These are phyloP conservation scores for Conringia planisiliqua DNA, from an alignment of 345 rosid genomes.

Conservation along the genomic window DNA sequence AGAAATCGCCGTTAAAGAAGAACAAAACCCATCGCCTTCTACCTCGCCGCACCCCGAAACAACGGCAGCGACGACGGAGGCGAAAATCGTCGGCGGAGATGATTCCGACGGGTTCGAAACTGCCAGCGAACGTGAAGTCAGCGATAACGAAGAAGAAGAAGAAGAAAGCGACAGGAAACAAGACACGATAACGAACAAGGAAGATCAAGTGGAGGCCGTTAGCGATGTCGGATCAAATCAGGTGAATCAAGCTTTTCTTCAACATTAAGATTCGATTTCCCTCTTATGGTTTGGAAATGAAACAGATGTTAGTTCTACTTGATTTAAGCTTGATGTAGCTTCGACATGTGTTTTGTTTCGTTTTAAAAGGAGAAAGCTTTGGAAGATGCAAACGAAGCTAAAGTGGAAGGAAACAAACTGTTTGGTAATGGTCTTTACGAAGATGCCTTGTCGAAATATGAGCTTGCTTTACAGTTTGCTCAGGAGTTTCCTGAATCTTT, in stretches of 20 bases:
- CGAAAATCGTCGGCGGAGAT: slow-evolving; percentile 31
- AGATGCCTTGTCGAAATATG: slow-evolving; percentile 69
- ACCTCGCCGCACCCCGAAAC: background rate
- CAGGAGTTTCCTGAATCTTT: slow-evolving; percentile 40
- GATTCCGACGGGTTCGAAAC: slow-evolving; percentile 84
- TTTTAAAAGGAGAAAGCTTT: slow-evolving; percentile 45
- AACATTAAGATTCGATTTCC: background rate
- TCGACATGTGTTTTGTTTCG: too few species aligned
- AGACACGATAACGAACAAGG: background rate
- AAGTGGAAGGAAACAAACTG: slow-evolving; percentile 71
- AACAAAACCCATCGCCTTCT: background rate
- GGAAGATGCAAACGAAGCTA: slow-evolving; percentile 62
- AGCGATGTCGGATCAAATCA: slow-evolving; percentile 37
- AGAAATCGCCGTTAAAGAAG: slow-evolving; percentile 1
- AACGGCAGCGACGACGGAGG: slow-evolving; percentile 20
- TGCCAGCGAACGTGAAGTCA: slow-evolving; percentile 70
- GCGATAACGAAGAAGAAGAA: slow-evolving; percentile 49
- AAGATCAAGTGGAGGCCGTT: background rate
- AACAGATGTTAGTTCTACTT: background rate
- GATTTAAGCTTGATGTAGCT: background rate
- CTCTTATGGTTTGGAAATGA: background rate
- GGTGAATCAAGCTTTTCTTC: slow-evolving; percentile 23
- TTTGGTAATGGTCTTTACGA: slow-evolving; percentile 60
- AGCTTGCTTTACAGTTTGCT: slow-evolving; percentile 49
- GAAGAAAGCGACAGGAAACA: background rate